Percentiles rank a stretch among this genome's conserved stretches.
phyloP scores from a whole-genome alignment of 179 eudicot species.

The Silene noctiflora region DNA sequence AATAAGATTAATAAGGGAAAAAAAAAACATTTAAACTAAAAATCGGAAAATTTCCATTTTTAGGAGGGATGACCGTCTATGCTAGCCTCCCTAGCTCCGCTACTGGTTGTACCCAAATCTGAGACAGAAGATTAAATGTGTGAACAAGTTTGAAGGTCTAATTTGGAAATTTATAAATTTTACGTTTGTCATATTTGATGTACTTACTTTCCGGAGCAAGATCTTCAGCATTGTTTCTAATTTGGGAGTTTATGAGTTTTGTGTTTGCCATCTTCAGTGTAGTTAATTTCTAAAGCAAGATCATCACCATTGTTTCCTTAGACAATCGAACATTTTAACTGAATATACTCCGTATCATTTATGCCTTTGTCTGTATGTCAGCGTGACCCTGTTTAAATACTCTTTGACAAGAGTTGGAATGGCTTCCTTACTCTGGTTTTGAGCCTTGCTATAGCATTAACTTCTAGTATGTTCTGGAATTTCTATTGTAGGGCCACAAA shows the following conservation, averaged over 20 bases:
- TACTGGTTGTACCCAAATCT: background rate
- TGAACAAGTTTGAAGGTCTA: background rate
- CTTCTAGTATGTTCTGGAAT: background rate
- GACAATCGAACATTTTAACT: too few relatives aligned
- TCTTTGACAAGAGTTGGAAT: too few relatives aligned
- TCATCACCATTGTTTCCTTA: background rate
- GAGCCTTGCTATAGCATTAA: background rate
- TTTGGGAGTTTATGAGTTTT: background rate
- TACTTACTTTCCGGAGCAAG: background rate
- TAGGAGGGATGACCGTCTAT: too few relatives aligned
- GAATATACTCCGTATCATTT: too few relatives aligned
- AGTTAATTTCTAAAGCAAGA: too few relatives aligned
- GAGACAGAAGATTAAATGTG: constrained; percentile 3
- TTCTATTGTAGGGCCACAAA: constrained; percentile 66
- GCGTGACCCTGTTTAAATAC: background rate
- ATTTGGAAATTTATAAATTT: background rate
- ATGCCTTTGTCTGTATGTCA: too few relatives aligned
- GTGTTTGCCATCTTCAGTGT: too few relatives aligned
- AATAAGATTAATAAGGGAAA: too few relatives aligned
- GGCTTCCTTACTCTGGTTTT: too few relatives aligned
- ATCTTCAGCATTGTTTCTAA: background rate
- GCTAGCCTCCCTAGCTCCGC: too few relatives aligned
- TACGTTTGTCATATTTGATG: background rate
- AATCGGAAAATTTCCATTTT: too few relatives aligned
- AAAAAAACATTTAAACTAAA: too few relatives aligned